These are phyloP conservation scores for Penicillium mononematosum DNA, from an alignment of 495 filamentous ascomycete genomes.

Conservation along the genomic window DNA sequence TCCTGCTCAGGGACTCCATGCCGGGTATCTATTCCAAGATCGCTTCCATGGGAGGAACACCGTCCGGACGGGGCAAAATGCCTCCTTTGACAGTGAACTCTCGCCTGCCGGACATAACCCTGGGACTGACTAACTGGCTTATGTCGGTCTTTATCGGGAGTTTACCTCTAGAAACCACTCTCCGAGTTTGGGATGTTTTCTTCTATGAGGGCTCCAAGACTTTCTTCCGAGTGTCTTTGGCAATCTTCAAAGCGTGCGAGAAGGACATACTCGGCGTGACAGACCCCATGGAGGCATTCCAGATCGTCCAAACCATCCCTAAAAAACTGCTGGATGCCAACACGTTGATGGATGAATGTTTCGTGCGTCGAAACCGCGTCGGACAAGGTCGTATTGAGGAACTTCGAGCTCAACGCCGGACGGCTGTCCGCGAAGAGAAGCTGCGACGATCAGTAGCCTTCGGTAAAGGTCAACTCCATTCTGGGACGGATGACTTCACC, in stretches of 20 bases:
- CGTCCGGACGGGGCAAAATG: conserved; percentile 39
- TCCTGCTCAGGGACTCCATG: conserved; percentile 74
- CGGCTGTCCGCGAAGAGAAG: conserved; percentile 47
- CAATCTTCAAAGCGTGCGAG: conserved; percentile 91
- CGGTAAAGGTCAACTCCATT: conserved; percentile 41
- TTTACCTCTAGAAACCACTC: conserved; percentile 82
- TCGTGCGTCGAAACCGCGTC: conserved; percentile 75
- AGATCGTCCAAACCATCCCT: conserved; percentile 89
- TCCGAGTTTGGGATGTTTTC: conserved; percentile 93
- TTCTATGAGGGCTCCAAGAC: conserved; percentile 96
- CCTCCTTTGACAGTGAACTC: conserved; percentile 51
- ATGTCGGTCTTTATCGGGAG: conserved; percentile 96
- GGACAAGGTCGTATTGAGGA: conserved; percentile 61
- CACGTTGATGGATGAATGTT: conserved; percentile 74
- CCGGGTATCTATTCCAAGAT: conserved; percentile 88
- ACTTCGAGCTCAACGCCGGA: conserved; percentile 38
- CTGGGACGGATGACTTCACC: conserved; percentile 40
- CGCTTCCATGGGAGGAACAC: conserved; percentile 65
- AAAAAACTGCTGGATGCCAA: conserved; percentile 79
- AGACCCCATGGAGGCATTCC: conserved; percentile 95
- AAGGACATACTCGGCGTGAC: conserved; percentile 71
- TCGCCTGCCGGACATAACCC: conserved; percentile 81
- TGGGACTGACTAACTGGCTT: conserved; percentile 97
- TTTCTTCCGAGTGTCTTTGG: conserved; percentile 88
- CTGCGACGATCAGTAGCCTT: conserved; percentile 41